Evolutionary conservation across 2,329 filamentous ascomycete genomes (phyloP), one percentile per base, ranked within the genome.

Genomic region (Xylariaceae sp.): DNA sequence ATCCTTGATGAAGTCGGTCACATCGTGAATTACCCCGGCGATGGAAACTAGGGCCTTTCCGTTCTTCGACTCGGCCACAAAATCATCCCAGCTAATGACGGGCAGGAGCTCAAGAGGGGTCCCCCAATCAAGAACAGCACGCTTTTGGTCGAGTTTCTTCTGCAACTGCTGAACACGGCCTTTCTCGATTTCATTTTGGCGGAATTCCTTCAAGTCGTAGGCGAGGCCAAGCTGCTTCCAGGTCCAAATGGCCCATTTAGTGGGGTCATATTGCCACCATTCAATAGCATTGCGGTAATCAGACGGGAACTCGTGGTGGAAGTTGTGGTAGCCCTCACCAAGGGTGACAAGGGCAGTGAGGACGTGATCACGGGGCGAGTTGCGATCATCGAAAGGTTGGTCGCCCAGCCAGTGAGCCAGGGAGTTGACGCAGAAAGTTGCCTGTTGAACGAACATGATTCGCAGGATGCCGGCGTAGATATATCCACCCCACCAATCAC

Each of bases 191-290:
- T 95, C 90, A 71, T 95, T 95, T 72, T 82, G 75, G 62, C 88
- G 87, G 83, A 95, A 95, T 72, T 91, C 82, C 82, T 95, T 95
- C 50, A 95, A 80, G 70, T 86, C 81, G 62, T 81, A 85, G 57
- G 83, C 83, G 45, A 87, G 75, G 49, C 83, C 83, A 40, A 85
- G 67, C 66, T 84, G 76, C 75, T 85, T 85, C 77, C 80, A 84
- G 45, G 69, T 67, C 82, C 81, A 85, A 73, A 87, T 86, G 60
- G 71, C 73, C 83, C 83, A 86, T 70, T 86, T 87, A 64, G 83
- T 87, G 5, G 83, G 83, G 66, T 87, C 83, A 61, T 86, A 87
- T 68, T 86, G 83, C 70, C 78, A 77, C 81, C 82, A 86, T 62
- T 85, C 73, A 54, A 86, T 84, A 41, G 82, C 83, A 63, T 87